Conservation (phyloP, 768 basidiomycete genomes). For the Erythrobasidium yunnanense region DNA sequence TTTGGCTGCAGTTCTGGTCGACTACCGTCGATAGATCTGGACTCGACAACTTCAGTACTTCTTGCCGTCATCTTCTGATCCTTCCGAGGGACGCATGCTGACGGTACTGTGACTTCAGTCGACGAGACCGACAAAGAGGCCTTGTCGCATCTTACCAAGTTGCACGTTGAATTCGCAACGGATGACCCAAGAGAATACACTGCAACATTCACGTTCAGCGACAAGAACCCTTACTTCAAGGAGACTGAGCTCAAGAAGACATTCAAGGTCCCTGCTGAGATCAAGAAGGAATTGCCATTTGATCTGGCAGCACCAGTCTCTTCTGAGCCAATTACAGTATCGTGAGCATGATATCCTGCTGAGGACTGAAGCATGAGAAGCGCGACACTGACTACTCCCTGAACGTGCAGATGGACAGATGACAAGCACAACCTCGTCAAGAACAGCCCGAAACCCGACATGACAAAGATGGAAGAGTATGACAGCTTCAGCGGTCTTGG, state of each 20-base stretch:
- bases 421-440: constrained; percentile 28
- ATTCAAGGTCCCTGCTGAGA: constrained; percentile 28
- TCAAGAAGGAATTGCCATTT: constrained; percentile 15
- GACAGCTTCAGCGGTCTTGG: constrained; percentile 14
- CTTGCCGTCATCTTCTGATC: neutral
- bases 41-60: neutral
- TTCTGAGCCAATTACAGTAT: neutral
- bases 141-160: neutral
- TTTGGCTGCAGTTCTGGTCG: constrained; percentile 12
- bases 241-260: constrained; percentile 39
- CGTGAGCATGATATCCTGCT: too few species aligned
- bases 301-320: constrained; percentile 12
- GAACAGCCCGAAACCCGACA: neutral
- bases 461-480: constrained; percentile 15
- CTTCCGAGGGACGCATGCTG: neutral
- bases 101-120: neutral
- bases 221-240: constrained; percentile 42
- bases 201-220: constrained; percentile 35
- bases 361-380: too few species aligned
- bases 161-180: neutral
- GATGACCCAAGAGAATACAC: constrained; percentile 9
- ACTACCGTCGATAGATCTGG: neutral
- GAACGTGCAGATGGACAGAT: constrained; percentile 2
- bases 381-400: neutral
- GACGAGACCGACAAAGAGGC: constrained; percentile 25